A percentile compares a stretch with the other conserved stretches of the same genome.
These are phyloP conservation scores for Yamadazyma ubonensis DNA, from an alignment of 805 yeast genomes.

Conservation along the genomic window DNA sequence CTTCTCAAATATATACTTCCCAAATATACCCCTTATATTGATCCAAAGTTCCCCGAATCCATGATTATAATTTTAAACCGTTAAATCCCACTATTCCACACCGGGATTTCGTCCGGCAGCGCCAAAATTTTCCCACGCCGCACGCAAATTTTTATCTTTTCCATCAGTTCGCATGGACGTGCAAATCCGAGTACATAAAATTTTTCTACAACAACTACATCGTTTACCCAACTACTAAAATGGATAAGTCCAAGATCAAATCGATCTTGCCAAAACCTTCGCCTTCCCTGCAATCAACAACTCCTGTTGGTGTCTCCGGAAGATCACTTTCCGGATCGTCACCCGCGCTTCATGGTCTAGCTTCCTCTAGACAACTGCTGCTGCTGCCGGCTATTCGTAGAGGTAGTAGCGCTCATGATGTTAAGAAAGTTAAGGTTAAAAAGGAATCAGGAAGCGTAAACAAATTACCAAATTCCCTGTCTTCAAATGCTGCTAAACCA, in stretches of 20 bases:
- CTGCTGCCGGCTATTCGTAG: slow-evolving; percentile 9
- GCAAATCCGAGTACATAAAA: slow-evolving; percentile 11
- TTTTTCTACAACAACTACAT: slow-evolving; percentile 3
- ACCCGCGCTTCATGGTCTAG: slow-evolving; percentile 2
- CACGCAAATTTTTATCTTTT: slow-evolving; percentile 26
- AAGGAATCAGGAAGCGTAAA: slow-evolving; percentile 5
- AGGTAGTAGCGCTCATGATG: slow-evolving; percentile 9
- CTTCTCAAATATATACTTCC: not conserved
- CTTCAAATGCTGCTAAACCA: slow-evolving; percentile 9
- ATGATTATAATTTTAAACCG: no score
- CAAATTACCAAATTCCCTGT: not conserved
- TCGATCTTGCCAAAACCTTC: slow-evolving; percentile 44
- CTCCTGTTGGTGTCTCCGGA: slow-evolving; percentile 10
- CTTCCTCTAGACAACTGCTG: slow-evolving; percentile 5
- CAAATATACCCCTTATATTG: not conserved
- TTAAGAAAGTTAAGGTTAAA: slow-evolving; percentile 18
- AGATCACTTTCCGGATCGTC: not conserved
- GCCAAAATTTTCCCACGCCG: slow-evolving; percentile 4
- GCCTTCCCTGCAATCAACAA: slow-evolving; percentile 11
- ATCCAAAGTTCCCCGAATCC: not conserved
- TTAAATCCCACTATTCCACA: no score
- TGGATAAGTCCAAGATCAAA: slow-evolving; percentile 42
- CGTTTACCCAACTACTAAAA: slow-evolving; percentile 9
- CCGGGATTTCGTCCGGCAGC: not conserved
- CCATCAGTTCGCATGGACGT: slow-evolving; percentile 21